Evolutionary conservation across 1,284 basidiomycete species (phyloP), one percentile per base, ranked within the genome.

Genomic region (Cystobasidiaceae sp.): DNA sequence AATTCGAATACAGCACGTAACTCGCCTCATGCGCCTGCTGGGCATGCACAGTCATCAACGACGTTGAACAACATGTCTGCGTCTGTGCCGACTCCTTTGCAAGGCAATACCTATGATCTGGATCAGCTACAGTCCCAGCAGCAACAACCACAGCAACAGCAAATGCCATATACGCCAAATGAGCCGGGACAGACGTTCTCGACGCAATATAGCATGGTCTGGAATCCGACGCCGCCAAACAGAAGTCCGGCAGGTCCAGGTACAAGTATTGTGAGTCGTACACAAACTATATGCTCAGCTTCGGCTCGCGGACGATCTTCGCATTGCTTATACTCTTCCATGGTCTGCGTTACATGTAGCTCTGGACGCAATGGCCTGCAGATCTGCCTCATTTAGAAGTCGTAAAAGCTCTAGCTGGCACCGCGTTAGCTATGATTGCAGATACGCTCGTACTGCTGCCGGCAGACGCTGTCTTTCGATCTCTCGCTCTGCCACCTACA

Each of bases 401-500:
- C 28, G 60, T 62, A n/a, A 51, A 52, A 52, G 39, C 60, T 13
- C 49, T 62, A 33, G 46, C 46, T 23, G 60, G 48, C 15, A 50
- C 50, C 2, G 60, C 60, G 17, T 30, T 62, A 8, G 46, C 60
- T 4, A 62, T 62, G 60, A 52, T 62, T 3, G 41, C 54, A 1
- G 39, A 54, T n/a, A 51, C 60, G 8, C 32, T 52, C 2, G 51
- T 44, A 25, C 15, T 62, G 17, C 48, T 62, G 15, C 41, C 60
- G 8, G 33, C 60, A 23, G 60, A 62, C 15, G 15, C 60, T 30
- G 39, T 62, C 39, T 54, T 62, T 19, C 60, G 41, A 8, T 39
- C 60, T 44, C 19, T 62, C 17, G 60, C 60, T 27, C 41, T 62
- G 6, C 50, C 60, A 28, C 60, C 60, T 15, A 62, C 60, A 13